Evolutionary conservation across 2,329 filamentous ascomycete genomes (phyloP), one percentile per base, ranked within the genome.

Genomic region (Arthrobotrys musiformis): DNA sequence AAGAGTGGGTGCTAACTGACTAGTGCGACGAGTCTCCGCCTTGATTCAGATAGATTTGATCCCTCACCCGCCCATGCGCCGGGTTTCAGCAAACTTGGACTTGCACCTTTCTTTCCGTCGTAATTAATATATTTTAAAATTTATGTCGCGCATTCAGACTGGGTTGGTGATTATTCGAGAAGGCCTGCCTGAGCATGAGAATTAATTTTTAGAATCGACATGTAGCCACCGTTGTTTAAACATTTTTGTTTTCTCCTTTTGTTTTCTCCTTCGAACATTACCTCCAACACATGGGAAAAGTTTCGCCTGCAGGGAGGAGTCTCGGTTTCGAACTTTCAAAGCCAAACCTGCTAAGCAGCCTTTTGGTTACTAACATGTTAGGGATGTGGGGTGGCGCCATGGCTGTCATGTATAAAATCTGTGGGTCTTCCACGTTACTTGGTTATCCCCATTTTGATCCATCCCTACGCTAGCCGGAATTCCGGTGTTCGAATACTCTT

Each of bases 41-140:
- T 50, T 77, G 73, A 70, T 70, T 77, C 73, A 77, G 66, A 77
- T 77, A 77, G 56, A 77, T 73, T 73, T 73, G 60, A 66, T 66
- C 19, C 44, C 35, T 62, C 37, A 30, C 28, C 56, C 37, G 30
- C 7, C 58, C 58, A 62, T 61, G 26, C 60, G 33, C 46, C 50
- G 24, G 40, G 63, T 24, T 44, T 35, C 54, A 61, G 24, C 19
- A 58, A 56, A 44, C 58, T 30, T 63, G 13, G 22, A 22, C 35
- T 30, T 63, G 13, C 30, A 22, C 35, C 35, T 37, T 42, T 58
- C 54, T 44, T 67, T 52, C 61, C 28, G 28, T 52, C 44, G 61
- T 33, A 46, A 52, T 66, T 52, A 52, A 66, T 66, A 26, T 50
- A 37, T 35, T 56, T 54, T 30, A 58, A 48, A 48, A 28, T 62